Evolutionary conservation across 495 filamentous ascomycete genomes (phyloP).

Genomic region (Talaromyces liani): DNA sequence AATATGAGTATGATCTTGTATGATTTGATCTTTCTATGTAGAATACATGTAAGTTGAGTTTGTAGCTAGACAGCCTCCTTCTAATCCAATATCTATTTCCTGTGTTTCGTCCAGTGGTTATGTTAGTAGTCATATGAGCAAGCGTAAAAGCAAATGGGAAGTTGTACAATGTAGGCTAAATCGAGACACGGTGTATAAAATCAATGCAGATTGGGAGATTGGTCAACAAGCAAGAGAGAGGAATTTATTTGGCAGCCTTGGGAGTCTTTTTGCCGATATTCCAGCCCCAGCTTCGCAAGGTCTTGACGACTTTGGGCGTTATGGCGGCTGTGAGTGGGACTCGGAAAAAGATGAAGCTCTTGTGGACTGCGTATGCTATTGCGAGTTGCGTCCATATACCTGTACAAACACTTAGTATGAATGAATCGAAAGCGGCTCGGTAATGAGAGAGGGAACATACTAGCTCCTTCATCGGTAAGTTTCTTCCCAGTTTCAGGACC

Average conservation of each 20-base stretch:
- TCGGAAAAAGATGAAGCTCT: constrained; percentile 92
- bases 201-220: background rate
- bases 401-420: constrained; percentile 17
- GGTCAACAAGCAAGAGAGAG: background rate
- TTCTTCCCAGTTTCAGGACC: constrained; percentile 26
- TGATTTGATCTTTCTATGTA: background rate
- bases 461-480: constrained; percentile 39
- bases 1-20: background rate
- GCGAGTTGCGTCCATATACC: constrained; percentile 84
- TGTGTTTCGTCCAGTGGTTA: background rate
- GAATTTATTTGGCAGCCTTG: constrained; percentile 22
- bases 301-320: constrained; percentile 85
- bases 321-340: constrained; percentile 85
- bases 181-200: background rate
- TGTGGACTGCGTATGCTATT: constrained; percentile 94
- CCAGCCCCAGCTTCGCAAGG: constrained; percentile 77
- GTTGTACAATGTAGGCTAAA: background rate
- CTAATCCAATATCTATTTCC: background rate
- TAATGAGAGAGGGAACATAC: constrained; percentile 31
- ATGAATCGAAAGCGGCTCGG: background rate
- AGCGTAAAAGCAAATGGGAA: background rate
- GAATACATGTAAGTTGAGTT: background rate
- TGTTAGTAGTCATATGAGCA: background rate
- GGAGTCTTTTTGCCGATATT: constrained; percentile 58
- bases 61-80: background rate